Evolutionary conservation across 1,284 basidiomycete genomes (phyloP).

Genomic region (Vanrija sp.): DNA sequence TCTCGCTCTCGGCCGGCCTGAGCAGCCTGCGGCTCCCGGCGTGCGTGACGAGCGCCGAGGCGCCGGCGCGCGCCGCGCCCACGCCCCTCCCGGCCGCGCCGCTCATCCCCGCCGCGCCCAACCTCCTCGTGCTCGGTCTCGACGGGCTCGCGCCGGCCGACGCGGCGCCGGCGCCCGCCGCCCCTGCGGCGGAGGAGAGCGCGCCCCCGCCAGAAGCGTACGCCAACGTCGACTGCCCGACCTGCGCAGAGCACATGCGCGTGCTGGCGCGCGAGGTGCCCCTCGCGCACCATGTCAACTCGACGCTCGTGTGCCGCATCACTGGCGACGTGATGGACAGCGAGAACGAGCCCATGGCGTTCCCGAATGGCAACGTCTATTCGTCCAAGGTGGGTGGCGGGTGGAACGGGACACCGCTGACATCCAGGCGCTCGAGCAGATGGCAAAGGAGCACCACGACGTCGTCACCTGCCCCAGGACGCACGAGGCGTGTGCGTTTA

Average conservation of each 20-base stretch:
- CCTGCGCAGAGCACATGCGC: slow-evolving; percentile 73
- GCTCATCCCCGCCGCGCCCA: slow-evolving; percentile 9
- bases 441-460: slow-evolving; percentile 67
- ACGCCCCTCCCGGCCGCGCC: neutral
- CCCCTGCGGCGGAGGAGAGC: slow-evolving; percentile 1
- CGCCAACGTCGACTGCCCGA: slow-evolving; percentile 85
- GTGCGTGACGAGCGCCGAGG: slow-evolving; percentile 50
- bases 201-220: slow-evolving; percentile 23
- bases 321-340: slow-evolving; percentile 92
- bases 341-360: slow-evolving; percentile 84
- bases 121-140: slow-evolving; percentile 8
- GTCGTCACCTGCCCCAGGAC: slow-evolving; percentile 80
- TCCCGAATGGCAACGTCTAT: slow-evolving; percentile 89
- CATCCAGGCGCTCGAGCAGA: slow-evolving; percentile 71
- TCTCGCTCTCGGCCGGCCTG: slow-evolving; percentile 82
- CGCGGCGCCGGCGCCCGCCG: neutral
- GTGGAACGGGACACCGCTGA: neutral
- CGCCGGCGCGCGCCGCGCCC: slow-evolving; percentile 48
- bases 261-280: slow-evolving; percentile 81
- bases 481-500: slow-evolving; percentile 61
- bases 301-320: slow-evolving; percentile 86
- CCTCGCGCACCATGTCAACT: slow-evolving; percentile 88
- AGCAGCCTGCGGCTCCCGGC: slow-evolving; percentile 79
- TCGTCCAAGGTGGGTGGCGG: slow-evolving; percentile 67
- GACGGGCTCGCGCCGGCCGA: slow-evolving; percentile 2